phyloP scores from a whole-genome alignment of 441 rosid genomes.

The Erodium texanum region DNA sequence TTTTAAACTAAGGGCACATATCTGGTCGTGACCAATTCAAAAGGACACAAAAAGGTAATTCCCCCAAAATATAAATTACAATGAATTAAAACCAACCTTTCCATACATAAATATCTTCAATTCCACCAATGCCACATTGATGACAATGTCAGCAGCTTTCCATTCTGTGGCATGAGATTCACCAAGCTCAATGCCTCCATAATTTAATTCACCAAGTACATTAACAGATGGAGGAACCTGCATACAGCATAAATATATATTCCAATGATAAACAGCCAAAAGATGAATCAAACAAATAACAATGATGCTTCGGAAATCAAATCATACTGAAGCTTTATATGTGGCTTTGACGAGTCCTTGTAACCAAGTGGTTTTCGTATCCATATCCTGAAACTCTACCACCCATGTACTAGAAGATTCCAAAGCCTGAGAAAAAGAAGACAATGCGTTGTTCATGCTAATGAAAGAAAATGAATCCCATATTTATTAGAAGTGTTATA shows the following conservation, averaged over 20 bases:
- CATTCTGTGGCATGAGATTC: conserved; percentile 37
- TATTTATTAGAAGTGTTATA: no score
- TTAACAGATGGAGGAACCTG: conserved; percentile 70
- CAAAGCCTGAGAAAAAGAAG: conserved; percentile 50
- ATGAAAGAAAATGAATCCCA: background rate
- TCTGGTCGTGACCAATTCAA: no score
- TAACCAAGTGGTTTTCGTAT: conserved; percentile 74
- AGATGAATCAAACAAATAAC: conserved; percentile 8
- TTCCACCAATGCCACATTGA: conserved; percentile 79
- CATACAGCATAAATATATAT: conserved; percentile 15
- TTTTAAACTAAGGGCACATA: no score
- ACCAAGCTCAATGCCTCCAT: conserved; percentile 29
- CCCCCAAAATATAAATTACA: conserved; percentile 2
- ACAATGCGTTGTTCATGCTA: background rate
- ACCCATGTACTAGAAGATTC: conserved; percentile 95
- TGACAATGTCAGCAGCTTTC: conserved; percentile 75
- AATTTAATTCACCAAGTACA: conserved; percentile 51
- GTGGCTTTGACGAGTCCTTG: conserved; percentile 84
- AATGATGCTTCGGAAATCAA: conserved; percentile 6
- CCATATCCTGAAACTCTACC: conserved; percentile 64
- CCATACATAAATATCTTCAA: conserved; percentile 76
- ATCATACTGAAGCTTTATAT: conserved; percentile 88
- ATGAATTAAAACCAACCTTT: conserved; percentile 48
- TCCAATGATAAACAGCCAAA: conserved; percentile 19
- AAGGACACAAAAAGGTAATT: no score